Evolutionary conservation across 495 filamentous ascomycete species (phyloP).

Genomic region (Amorphotheca resinae): DNA sequence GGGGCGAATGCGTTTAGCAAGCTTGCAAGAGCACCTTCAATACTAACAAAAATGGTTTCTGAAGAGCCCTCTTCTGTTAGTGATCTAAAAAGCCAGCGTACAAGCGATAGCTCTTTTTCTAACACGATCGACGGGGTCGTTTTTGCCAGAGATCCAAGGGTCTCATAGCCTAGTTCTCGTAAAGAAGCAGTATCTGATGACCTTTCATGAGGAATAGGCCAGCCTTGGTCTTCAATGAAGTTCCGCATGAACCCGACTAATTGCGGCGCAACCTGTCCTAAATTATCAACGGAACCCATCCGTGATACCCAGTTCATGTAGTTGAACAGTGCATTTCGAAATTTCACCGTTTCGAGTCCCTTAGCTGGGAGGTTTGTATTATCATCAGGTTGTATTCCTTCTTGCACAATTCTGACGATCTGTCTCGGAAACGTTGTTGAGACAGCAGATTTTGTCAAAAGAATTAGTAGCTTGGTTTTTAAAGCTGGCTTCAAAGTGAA

Average conservation of each 20-base stretch:
- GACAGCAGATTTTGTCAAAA: constrained; percentile 64
- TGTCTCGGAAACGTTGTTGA: constrained; percentile 49
- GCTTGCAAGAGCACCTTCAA: constrained; percentile 78
- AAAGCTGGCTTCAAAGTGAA: constrained; percentile 57
- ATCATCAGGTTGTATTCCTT: constrained; percentile 36
- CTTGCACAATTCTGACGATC: constrained; percentile 58
- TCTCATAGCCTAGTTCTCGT: constrained; percentile 69
- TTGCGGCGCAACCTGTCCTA: constrained; percentile 51
- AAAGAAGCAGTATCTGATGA: constrained; percentile 51
- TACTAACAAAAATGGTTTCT: constrained; percentile 64
- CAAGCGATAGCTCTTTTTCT: constrained; percentile 44
- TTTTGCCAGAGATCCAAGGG: constrained; percentile 67
- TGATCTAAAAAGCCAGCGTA: constrained; percentile 69
- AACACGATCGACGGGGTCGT: constrained; percentile 34
- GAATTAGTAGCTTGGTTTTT: constrained; percentile 57
- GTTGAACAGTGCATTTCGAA: constrained; percentile 74
- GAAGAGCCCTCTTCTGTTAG: constrained; percentile 69
- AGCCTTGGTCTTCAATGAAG: constrained; percentile 71
- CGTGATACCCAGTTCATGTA: constrained; percentile 82
- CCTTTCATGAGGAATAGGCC: constrained; percentile 50
- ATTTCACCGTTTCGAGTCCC: constrained; percentile 57
- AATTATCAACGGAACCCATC: constrained; percentile 47
- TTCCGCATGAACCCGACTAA: constrained; percentile 59
- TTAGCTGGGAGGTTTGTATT: constrained; percentile 34
- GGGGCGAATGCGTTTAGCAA: constrained; percentile 48